Conservation (phyloP, 257 asterid genomes). For the Capsicum baccatum region DNA sequence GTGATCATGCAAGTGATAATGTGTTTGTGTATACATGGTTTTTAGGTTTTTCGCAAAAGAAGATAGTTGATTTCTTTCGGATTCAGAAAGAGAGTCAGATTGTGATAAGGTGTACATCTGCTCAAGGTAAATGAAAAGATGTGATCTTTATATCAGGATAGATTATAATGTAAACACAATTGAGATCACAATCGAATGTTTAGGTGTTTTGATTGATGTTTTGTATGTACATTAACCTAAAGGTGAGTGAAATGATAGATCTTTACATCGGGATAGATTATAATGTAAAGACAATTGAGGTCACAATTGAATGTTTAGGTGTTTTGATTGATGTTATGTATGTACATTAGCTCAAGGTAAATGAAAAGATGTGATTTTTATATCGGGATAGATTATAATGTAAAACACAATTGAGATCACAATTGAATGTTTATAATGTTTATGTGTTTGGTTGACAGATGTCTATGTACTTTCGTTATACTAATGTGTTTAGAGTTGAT, state of each 20-base stretch:
- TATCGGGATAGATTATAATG: not conserved
- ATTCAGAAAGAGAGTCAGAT: constrained; percentile 59
- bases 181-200: not conserved
- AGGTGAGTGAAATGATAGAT: constrained; percentile 48
- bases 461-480: not conserved
- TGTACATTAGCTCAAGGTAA: constrained; percentile 57
- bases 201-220: not conserved
- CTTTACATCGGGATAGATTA: not conserved
- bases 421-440: constrained; percentile 1
- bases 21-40: not conserved
- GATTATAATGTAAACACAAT: not conserved
- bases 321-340: not conserved
- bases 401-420: not conserved
- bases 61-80: constrained; percentile 69
- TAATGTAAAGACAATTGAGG: not conserved
- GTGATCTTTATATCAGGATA: not conserved
- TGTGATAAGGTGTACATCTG: constrained; percentile 44
- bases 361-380: not conserved
- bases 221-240: constrained; percentile 31
- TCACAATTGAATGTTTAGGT: constrained; percentile 1
- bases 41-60: constrained; percentile 76
- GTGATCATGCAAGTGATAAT: not conserved
- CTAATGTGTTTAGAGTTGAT: constrained; percentile 3
- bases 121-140: constrained; percentile 59
- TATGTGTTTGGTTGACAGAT: not conserved